These are phyloP conservation scores for Lepidium sativum DNA, from an alignment of 345 rosid species.

Conservation along the genomic window DNA sequence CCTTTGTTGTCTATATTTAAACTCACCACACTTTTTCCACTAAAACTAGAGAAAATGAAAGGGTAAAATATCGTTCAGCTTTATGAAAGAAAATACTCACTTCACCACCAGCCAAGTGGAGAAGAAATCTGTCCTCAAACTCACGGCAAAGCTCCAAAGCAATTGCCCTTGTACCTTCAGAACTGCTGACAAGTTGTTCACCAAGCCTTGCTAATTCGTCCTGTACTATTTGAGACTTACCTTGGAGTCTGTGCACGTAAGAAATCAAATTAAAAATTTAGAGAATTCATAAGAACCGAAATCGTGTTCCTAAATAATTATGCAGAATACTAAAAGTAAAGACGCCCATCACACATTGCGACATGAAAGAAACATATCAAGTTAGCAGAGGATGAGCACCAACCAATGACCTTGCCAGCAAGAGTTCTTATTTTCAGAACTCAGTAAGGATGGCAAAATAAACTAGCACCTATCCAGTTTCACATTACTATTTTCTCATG, in stretches of 20 bases:
- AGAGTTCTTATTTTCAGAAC: not conserved
- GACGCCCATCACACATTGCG: not conserved
- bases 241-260: constrained; percentile 76
- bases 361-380: constrained; percentile 14
- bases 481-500: not conserved
- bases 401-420: constrained; percentile 1
- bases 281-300: constrained; percentile 1
- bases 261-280: constrained; percentile 56
- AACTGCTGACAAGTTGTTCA: constrained; percentile 75
- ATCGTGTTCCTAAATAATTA: constrained; percentile 2
- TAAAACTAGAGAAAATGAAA: not conserved
- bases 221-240: constrained; percentile 88
- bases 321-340: constrained; percentile 1
- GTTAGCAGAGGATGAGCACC: not conserved
- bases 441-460: not conserved
- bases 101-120: constrained; percentile 78
- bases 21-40: not conserved
- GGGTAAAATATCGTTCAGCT: not conserved
- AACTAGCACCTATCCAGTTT: not conserved
- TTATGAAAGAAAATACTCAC: constrained; percentile 39
- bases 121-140: constrained; percentile 90
- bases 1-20: not conserved
- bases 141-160: constrained; percentile 97
- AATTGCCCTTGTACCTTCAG: constrained; percentile 89
- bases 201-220: constrained; percentile 84